Base-by-base conservation (phyloP, 2,329 filamentous ascomycete species). In the Talaromyces sp. region DNA sequence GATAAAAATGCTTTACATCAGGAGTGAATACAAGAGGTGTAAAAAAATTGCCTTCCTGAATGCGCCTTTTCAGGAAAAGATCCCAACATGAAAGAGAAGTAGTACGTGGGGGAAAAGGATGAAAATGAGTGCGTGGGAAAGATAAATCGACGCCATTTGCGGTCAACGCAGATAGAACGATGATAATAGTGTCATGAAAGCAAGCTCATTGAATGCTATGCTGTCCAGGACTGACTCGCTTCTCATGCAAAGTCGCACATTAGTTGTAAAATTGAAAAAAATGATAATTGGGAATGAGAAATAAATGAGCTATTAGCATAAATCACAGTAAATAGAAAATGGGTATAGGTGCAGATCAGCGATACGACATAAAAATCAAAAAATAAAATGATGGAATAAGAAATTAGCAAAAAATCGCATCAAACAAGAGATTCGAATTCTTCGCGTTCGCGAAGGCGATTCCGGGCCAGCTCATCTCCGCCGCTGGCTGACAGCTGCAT, bases 401-500 rank as follows among this genome's bases (percentile, higher is more conserved):
- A 43, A 63, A 43, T 67, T 54, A 62, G 66, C 68, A 68, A 67
- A 57, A 68, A 66, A 33, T 47, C 19, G 50, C 65, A 54, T 66
- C 74, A 84, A 68, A 83, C 82, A 72, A 86, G 82, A 61, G 81
- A 84, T 72, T 87, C 85, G 75, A 87, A 84, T 73, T 88, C 86
- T 71, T 86, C 84, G 56, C 85, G 79, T 79, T 96, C 91, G 68
- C 89, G 85, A 76, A 97, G 80, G 78, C 94, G 93, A 75, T 89
- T 90, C 74, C 87, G 89, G 22, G 94, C 94, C 70, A 96, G 82
- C 73, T 90, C 86, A 75, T 98, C 94, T 1, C 93, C 93, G n/a
- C 93, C 93, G 63, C 86, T 85, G 71, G 92, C 90, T 43, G 91
- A 93, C 69, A 91, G 84, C 80, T 94, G 92, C 93, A 98, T 97